Conservation (phyloP, 1,284 basidiomycete genomes). For the Cutaneotrichosporon dermatis region DNA sequence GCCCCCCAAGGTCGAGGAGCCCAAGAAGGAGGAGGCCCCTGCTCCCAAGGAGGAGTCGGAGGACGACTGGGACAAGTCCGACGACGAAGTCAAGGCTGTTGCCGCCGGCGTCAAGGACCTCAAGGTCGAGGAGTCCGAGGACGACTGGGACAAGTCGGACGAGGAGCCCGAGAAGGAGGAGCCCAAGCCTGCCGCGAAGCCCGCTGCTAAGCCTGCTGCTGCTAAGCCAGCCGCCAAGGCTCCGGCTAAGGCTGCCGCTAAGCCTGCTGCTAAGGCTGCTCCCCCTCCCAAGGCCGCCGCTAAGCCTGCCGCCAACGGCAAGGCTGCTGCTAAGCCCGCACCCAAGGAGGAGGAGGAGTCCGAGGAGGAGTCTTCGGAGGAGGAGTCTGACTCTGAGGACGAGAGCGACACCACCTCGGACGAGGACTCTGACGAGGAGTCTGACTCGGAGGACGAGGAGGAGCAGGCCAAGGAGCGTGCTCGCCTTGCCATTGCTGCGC, state of each 20-base stretch:
- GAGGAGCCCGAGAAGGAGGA: slow-evolving; percentile 44
- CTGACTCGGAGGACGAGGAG: slow-evolving; percentile 59
- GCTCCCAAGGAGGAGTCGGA: slow-evolving; percentile 29
- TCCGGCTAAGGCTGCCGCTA: slow-evolving; percentile 13
- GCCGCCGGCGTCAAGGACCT: slow-evolving; percentile 36
- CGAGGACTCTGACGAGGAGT: slow-evolving; percentile 47
- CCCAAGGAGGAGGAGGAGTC: slow-evolving; percentile 27
- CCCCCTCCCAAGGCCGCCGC: slow-evolving; percentile 15
- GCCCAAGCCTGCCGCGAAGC: slow-evolving; percentile 14
- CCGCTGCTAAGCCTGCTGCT: slow-evolving; percentile 13
- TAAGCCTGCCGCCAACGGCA: slow-evolving; percentile 11
- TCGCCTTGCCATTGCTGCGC: slow-evolving; percentile 71
- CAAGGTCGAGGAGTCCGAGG: slow-evolving; percentile 39
- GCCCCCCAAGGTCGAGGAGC: slow-evolving; percentile 20
- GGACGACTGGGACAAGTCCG: slow-evolving; percentile 75
- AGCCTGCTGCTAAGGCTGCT: slow-evolving; percentile 11
- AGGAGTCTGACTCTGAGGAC: slow-evolving; percentile 46
- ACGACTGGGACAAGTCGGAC: slow-evolving; percentile 78
- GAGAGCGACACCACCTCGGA: slow-evolving; percentile 49
- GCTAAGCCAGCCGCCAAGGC: slow-evolving; percentile 3
- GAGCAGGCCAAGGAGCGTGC: slow-evolving; percentile 79
- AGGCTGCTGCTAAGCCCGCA: slow-evolving; percentile 24
- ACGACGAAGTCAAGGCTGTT: slow-evolving; percentile 30
- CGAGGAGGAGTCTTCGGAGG: slow-evolving; percentile 28
- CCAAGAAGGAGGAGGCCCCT: slow-evolving; percentile 18